phyloP scores from a whole-genome alignment of 768 basidiomycete genomes.

The Kwoniella dendrophila region DNA sequence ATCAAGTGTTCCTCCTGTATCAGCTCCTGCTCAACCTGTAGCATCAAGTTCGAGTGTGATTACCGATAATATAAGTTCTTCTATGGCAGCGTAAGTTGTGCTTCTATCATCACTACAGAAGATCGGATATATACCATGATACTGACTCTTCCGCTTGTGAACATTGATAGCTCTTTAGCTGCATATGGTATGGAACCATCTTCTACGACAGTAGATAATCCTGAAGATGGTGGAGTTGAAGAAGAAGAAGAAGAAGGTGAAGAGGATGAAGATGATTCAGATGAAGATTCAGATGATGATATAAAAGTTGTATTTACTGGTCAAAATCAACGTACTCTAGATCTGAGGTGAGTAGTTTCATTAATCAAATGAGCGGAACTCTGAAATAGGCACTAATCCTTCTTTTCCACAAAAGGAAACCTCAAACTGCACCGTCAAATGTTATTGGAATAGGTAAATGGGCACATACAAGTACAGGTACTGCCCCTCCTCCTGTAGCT shows the following conservation, averaged over 20 bases:
- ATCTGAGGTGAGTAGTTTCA: constrained; percentile 48
- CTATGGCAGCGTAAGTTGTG: constrained; percentile 38
- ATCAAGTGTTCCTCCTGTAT: not conserved
- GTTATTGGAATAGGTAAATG: constrained; percentile 53
- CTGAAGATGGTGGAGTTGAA: constrained; percentile 42
- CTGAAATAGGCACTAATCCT: too few species aligned
- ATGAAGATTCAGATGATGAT: constrained; percentile 36
- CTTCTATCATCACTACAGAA: not conserved
- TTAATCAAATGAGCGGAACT: not conserved
- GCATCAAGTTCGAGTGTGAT: not conserved
- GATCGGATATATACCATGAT: not conserved
- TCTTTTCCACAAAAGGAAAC: constrained; percentile 26
- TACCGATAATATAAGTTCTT: constrained; percentile 16
- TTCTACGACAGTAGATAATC: constrained; percentile 32
- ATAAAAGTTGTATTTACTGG: constrained; percentile 48
- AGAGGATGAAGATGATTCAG: constrained; percentile 28
- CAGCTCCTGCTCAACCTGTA: constrained; percentile 45
- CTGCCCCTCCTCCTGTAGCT: constrained; percentile 14
- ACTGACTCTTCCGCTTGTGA: not conserved
- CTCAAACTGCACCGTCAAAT: constrained; percentile 33
- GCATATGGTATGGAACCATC: constrained; percentile 44
- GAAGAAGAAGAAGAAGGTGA: constrained; percentile 37
- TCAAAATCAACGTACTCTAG: constrained; percentile 42
- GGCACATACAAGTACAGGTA: constrained; percentile 45
- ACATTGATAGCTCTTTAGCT: constrained; percentile 40